phyloP scores from a whole-genome alignment of 2,329 filamentous ascomycete species.

The Alternaria gansuensis region DNA sequence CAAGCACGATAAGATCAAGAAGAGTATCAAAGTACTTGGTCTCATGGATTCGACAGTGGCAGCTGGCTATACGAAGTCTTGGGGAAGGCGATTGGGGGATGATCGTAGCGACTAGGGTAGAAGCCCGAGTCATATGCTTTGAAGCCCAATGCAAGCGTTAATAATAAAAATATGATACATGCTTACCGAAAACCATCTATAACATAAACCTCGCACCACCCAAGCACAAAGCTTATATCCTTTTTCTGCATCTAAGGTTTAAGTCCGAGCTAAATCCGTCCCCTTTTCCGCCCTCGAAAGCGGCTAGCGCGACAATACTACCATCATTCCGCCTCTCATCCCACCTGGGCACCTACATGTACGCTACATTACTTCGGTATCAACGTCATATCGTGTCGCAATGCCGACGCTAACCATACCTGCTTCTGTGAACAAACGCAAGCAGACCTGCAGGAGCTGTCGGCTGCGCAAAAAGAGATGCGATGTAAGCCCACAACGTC shows the following conservation, averaged over 20 bases:
- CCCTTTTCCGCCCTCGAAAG: neutral
- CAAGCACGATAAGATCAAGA: slow-evolving; percentile 43
- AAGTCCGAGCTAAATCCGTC: slow-evolving; percentile 20
- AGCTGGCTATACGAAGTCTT: slow-evolving; percentile 24
- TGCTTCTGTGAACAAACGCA: slow-evolving; percentile 44
- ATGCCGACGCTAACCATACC: slow-evolving; percentile 34
- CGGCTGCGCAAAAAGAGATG: slow-evolving; percentile 49
- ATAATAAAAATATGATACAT: neutral
- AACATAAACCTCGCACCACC: neutral
- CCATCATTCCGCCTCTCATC: neutral
- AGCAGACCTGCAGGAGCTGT: slow-evolving; percentile 46
- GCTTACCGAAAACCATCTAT: neutral
- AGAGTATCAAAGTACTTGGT: slow-evolving; percentile 45
- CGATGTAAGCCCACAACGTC: slow-evolving; percentile 31
- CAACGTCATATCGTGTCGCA: neutral
- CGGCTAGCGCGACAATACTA: neutral
- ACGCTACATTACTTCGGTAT: neutral
- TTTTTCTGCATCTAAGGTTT: neutral
- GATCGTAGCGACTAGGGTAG: slow-evolving; percentile 6
- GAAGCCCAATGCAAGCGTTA: neutral
- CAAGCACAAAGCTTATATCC: neutral
- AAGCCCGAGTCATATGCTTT: neutral
- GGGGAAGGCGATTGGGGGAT: neutral
- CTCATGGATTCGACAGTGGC: slow-evolving; percentile 39
- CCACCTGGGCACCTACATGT: neutral